These are phyloP conservation scores for Vitellaria paradoxa DNA, from an alignment of 179 eudicot genomes.

Conservation along the genomic window DNA sequence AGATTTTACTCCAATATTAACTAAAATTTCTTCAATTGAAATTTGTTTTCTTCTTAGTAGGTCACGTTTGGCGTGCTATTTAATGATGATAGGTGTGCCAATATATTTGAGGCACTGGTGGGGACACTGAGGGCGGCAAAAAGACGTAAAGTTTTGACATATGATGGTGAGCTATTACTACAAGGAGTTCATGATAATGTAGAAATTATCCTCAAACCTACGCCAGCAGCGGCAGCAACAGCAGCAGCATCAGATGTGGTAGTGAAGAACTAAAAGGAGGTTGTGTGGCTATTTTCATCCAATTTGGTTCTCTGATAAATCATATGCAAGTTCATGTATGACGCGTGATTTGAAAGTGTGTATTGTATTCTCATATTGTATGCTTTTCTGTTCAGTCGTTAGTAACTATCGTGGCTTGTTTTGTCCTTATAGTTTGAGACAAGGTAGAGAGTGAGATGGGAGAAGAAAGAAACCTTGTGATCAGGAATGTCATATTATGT, in stretches of 20 bases:
- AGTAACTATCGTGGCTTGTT: background rate
- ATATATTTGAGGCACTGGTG: constrained; percentile 94
- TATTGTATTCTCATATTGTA: background rate
- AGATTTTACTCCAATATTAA: background rate
- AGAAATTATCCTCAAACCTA: constrained; percentile 62
- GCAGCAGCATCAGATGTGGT: constrained; percentile 16
- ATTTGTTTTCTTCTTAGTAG: constrained; percentile 27
- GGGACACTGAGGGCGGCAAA: constrained; percentile 97
- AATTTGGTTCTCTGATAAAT: background rate
- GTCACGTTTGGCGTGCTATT: constrained; percentile 92
- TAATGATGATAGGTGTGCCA: constrained; percentile 87
- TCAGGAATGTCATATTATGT: background rate
- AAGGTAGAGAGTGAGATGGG: too few relatives aligned
- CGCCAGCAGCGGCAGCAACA: constrained; percentile 28
- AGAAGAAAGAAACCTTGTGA: background rate
- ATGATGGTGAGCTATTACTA: constrained; percentile 87
- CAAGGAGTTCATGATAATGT: constrained; percentile 97
- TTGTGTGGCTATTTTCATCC: background rate
- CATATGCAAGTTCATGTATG: background rate
- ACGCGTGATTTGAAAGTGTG: background rate
- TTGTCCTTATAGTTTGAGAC: background rate
- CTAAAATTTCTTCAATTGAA: background rate
- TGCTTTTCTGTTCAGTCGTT: background rate
- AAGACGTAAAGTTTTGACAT: constrained; percentile 70
- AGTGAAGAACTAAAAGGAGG: constrained; percentile 10